Conservation (phyloP, 139 green algal genomes). For the Volvox reticuliferus region DNA sequence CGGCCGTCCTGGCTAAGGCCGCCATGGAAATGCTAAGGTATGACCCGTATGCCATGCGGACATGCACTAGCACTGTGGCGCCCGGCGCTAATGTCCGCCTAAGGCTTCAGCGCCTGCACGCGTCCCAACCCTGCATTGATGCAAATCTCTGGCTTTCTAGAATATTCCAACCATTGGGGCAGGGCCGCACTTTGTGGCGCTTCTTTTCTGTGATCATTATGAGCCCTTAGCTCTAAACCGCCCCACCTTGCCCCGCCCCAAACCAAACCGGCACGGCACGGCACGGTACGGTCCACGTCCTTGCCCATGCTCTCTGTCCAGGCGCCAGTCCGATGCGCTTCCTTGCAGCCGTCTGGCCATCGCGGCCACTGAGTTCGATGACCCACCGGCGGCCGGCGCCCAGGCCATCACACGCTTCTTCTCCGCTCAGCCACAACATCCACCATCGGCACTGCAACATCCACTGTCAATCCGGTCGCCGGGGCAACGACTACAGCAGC, state of each 20-base stretch:
- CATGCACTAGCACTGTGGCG: too few species aligned
- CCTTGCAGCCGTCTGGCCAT: constrained; percentile 79
- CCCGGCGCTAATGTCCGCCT: too few species aligned
- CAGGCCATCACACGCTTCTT: constrained; percentile 54
- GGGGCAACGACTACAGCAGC: neutral
- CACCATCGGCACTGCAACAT: neutral
- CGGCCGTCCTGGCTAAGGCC: constrained; percentile 48
- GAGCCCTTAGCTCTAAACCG: too few species aligned
- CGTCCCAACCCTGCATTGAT: too few species aligned
- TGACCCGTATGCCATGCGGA: too few species aligned
- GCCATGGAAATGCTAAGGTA: constrained; percentile 54
- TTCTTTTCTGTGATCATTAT: too few species aligned
- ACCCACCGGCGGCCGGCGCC: constrained; percentile 2
- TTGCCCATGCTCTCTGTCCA: neutral
- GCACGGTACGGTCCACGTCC: neutral
- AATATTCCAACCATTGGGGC: too few species aligned
- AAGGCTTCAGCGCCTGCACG: too few species aligned
- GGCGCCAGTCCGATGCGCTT: constrained; percentile 62
- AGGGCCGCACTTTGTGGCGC: too few species aligned
- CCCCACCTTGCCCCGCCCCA: neutral
- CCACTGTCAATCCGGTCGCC: neutral
- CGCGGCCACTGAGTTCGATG: constrained; percentile 68
- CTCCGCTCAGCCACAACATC: neutral
- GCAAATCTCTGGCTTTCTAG: too few species aligned
- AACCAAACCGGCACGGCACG: neutral